Evolutionary conservation across 805 yeast genomes (phyloP).

Genomic region (Candida koratica): DNA sequence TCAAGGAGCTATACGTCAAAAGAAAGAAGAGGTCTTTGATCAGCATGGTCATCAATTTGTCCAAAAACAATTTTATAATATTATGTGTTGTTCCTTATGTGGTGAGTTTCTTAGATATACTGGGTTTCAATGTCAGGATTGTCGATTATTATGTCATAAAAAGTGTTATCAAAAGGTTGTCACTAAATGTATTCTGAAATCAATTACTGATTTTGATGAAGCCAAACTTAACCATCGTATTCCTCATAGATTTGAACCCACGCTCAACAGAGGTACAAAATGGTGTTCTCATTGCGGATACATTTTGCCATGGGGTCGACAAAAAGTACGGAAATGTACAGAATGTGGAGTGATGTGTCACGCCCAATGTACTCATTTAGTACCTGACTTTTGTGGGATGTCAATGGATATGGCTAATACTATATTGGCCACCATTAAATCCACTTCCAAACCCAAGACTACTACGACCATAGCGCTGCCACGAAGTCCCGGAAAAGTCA

Average conservation of each 20-base stretch:
- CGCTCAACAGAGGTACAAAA: conserved; percentile 88
- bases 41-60: conserved; percentile 97
- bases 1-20: conserved; percentile 96
- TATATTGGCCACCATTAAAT: conserved; percentile 77
- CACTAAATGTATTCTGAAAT: conserved; percentile 77
- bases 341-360: conserved; percentile 97
- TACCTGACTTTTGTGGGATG: conserved; percentile 99
- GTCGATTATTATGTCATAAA: conserved; percentile 75
- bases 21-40: conserved; percentile 86
- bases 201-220: conserved; percentile 68
- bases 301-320: conserved; percentile 90
- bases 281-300: conserved; percentile 99
- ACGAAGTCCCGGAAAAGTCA: conserved; percentile 1
- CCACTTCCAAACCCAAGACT: conserved; percentile 41
- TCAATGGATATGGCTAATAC: conserved; percentile 94
- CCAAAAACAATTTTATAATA: conserved; percentile 89
- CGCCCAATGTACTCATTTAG: conserved; percentile 85
- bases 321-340: conserved; percentile 85
- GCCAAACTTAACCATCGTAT: conserved; percentile 89
- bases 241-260: conserved; percentile 94
- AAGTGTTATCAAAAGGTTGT: conserved; percentile 78
- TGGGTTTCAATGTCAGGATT: conserved; percentile 85
- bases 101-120: conserved; percentile 88
- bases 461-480: background rate
- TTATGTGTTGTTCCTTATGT: conserved; percentile 97